Base-by-base conservation (phyloP, 805 yeast genomes). In the Suhomyces tanzawaensis region DNA sequence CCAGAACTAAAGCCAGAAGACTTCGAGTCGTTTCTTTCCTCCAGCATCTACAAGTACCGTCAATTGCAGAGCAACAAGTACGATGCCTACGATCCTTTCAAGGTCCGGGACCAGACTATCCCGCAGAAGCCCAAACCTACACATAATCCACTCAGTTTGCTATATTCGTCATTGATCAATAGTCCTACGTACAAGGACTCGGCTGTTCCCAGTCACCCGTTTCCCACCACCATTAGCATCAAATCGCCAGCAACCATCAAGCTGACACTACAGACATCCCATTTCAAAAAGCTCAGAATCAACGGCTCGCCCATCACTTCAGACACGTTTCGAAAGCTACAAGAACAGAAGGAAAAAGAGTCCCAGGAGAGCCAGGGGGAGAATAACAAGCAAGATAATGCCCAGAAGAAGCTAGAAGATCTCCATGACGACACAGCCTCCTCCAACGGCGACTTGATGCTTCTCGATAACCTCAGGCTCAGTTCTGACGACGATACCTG, bases 271-370 rank as follows among this genome's bases (percentile, higher is more conserved):
- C 65, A 59, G 41, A 51, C 58, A 5, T 60, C 71, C 9, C 71
- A 63, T 44, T 69, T 60, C 48, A 69, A 69, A 41, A 69, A 69
- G 39, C 55, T 69, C 18, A 56, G 74, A 18, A 69, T 69, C 34
- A 64, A 58, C 38, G 71, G 70, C 1, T 50, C 58, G 4, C 67
- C 69, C 14, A 57, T 61, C 24, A 58, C 64, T 0, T 52, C 61
- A 8, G 55, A 47, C 15, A 42, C 50, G 3, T 49, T 40, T 27
- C 12, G 37, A 4, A 42, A 45, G 29, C 6, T 32, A 14, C 7
- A 32, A 9, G 22, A 15, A 4, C 14, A 23, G 16, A 32, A 24
- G n/a, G 16, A 28, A 7, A 14, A 28, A 14, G 29, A 7, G 16
- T n/a, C n/a, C n/a, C n/a, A n/a, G n/a, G n/a, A n/a, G n/a, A n/a